Evolutionary conservation across 179 eudicot genomes (phyloP), one percentile per base, ranked within the genome.

Genomic region (Amaranthus tricolor): DNA sequence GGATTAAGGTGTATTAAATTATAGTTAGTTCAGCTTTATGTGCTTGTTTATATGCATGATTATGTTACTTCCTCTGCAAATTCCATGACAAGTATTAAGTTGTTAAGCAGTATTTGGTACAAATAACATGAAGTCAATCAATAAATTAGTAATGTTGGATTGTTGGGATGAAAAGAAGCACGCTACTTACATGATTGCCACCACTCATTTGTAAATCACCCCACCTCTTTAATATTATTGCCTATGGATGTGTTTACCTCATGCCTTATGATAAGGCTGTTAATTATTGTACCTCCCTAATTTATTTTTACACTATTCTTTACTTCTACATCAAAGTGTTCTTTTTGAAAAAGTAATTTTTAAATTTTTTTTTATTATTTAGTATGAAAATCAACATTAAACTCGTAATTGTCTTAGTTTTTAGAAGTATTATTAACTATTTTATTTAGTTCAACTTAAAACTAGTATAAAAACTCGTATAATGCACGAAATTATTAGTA

Each of bases 91-190:
- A 31, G 40, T 2, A 31, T 31, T 31, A 31, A 31, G 40, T 31
- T 31, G 40, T 1, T 7, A 67, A 17, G 9, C 21, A 20, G 20
- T 2, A 60, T 60, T 17, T 60, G 63, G 63, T 60, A 20, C 31
- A 56, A 40, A 70, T 47, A 56, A 48, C 14, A 45, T 43, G 9
- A 72, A 72, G 75, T 72, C 75, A 59, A 72, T 71, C 66, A 48
- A 44, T 72, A 72, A 20, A 72, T 59, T 59, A 72, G 70, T 82
- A 79, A 65, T 86, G 85, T 62, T 31, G 40, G 40, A 31, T 31
- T 31, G 40, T 53, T 4, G 60, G 60, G 58, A 73, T 73, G 2
- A 15, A 51, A 47, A 31, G 76, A 60, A 73, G 76, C 76, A 73
- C 68, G 76, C 58, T 61, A 73, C 62, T 60, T n/a, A 62, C 69